These are phyloP conservation scores for Clohesyomyces aquaticus DNA, from an alignment of 495 filamentous ascomycete genomes.

Conservation along the genomic window DNA sequence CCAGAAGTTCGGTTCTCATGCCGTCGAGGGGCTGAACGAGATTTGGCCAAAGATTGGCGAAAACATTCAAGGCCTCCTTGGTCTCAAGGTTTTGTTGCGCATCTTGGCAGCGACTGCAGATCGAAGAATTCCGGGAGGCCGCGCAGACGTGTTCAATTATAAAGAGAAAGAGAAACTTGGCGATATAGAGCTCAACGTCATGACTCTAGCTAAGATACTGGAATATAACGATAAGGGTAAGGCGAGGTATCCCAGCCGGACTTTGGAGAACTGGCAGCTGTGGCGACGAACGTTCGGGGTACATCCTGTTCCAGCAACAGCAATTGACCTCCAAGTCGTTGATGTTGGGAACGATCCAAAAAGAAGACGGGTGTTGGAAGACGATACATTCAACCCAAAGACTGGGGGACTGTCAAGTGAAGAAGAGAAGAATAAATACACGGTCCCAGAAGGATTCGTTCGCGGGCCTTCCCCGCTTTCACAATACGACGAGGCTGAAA, in stretches of 20 bases:
- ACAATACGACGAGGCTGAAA: no score
- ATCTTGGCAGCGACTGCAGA: conserved; percentile 31
- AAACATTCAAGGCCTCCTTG: conserved; percentile 28
- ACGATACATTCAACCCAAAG: no score
- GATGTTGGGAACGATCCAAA: no score
- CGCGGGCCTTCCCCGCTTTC: no score
- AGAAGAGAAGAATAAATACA: no score
- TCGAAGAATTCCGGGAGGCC: conserved; percentile 22
- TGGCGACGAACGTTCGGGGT: conserved; percentile 28
- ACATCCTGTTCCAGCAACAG: no score
- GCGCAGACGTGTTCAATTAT: conserved; percentile 19
- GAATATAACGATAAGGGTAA: neutral
- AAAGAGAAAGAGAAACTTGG: conserved; percentile 10
- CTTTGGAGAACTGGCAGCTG: conserved; percentile 20
- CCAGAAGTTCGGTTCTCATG: conserved; percentile 1
- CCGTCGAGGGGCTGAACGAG: conserved; percentile 18
- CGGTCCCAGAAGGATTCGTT: no score
- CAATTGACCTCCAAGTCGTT: no score
- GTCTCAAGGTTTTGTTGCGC: conserved; percentile 18
- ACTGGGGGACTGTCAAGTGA: no score
- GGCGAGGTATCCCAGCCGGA: conserved; percentile 31
- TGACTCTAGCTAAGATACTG: conserved; percentile 2
- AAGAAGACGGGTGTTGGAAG: no score
- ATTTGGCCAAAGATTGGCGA: conserved; percentile 24
- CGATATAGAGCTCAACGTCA: conserved; percentile 7